Conservation (phyloP, 352 stramenopile species). For the Pythium coloratum region DNA sequence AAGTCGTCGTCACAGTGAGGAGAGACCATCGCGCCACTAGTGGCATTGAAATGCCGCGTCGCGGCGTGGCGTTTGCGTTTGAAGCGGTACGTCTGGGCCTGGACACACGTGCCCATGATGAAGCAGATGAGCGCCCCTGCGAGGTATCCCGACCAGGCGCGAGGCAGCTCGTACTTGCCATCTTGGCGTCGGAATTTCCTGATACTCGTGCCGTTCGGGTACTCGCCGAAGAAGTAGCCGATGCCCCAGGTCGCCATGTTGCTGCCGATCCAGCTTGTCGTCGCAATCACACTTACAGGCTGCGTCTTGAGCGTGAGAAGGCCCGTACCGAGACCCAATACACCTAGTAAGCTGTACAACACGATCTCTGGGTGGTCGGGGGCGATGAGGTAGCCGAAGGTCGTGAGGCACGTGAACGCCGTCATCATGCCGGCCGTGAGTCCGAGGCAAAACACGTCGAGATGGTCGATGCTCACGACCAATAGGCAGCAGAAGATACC, state of each 20-base stretch:
- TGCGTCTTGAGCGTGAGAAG: slow-evolving; percentile 57
- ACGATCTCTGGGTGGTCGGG: slow-evolving; percentile 20
- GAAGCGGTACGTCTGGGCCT: slow-evolving; percentile 20
- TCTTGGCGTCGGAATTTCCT: slow-evolving; percentile 43
- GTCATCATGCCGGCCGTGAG: slow-evolving; percentile 36
- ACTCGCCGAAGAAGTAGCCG: slow-evolving; percentile 68
- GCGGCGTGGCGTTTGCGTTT: neutral
- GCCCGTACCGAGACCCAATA: slow-evolving; percentile 42
- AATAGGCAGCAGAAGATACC: slow-evolving; percentile 32
- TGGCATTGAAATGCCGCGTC: neutral
- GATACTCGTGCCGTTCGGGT: slow-evolving; percentile 59
- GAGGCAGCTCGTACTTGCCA: slow-evolving; percentile 60
- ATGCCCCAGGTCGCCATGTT: slow-evolving; percentile 56
- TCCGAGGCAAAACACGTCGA: slow-evolving; percentile 33
- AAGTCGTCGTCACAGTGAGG: neutral
- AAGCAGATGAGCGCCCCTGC: slow-evolving; percentile 55
- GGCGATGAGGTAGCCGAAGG: slow-evolving; percentile 32
- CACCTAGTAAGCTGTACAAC: slow-evolving; percentile 36
- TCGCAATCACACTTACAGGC: slow-evolving; percentile 51
- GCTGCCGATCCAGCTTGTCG: slow-evolving; percentile 59
- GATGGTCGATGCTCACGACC: slow-evolving; percentile 24
- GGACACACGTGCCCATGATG: slow-evolving; percentile 39
- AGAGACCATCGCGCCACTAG: neutral
- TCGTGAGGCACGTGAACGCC: slow-evolving; percentile 34
- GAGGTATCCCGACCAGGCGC: slow-evolving; percentile 78